phyloP scores from a whole-genome alignment of 1,284 basidiomycete species.

The Porphyrellus sp. region DNA sequence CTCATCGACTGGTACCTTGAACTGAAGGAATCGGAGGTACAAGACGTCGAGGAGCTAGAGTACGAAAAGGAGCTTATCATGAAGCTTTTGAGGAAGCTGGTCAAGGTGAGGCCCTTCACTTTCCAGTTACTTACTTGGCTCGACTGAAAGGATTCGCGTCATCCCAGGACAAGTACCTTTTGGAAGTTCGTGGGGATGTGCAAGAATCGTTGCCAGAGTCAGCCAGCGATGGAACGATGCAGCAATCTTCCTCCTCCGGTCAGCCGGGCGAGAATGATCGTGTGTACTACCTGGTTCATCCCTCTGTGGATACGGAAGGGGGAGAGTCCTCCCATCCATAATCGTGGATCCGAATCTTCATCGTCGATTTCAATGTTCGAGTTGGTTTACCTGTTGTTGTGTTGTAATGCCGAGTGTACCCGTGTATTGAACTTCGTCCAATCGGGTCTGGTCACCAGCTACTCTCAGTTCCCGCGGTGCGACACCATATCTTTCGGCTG shows the following conservation, averaged over 20 bases:
- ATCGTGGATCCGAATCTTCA: constrained; percentile 4
- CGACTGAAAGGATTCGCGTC: constrained; percentile 2
- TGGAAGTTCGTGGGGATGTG: constrained; percentile 81
- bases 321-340: constrained; percentile 38
- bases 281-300: constrained; percentile 79
- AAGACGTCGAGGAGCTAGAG: constrained; percentile 87
- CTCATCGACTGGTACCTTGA: constrained; percentile 98
- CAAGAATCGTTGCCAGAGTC: constrained; percentile 71
- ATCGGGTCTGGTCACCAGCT: not conserved
- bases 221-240: constrained; percentile 51
- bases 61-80: constrained; percentile 87
- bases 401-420: constrained; percentile 6
- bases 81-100: constrained; percentile 86
- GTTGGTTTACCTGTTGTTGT: constrained; percentile 6
- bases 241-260: constrained; percentile 42
- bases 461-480: constrained; percentile 1
- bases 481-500: not conserved
- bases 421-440: not conserved
- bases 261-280: constrained; percentile 57
- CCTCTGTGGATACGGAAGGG: constrained; percentile 69
- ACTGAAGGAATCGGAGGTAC: constrained; percentile 78
- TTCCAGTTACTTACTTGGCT: not conserved
- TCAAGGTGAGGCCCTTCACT: constrained; percentile 59
- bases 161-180: constrained; percentile 77
- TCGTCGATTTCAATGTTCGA: constrained; percentile 8